phyloP scores from a whole-genome alignment of 2,329 filamentous ascomycete genomes.

The Hypoxylon rubiginosum region DNA sequence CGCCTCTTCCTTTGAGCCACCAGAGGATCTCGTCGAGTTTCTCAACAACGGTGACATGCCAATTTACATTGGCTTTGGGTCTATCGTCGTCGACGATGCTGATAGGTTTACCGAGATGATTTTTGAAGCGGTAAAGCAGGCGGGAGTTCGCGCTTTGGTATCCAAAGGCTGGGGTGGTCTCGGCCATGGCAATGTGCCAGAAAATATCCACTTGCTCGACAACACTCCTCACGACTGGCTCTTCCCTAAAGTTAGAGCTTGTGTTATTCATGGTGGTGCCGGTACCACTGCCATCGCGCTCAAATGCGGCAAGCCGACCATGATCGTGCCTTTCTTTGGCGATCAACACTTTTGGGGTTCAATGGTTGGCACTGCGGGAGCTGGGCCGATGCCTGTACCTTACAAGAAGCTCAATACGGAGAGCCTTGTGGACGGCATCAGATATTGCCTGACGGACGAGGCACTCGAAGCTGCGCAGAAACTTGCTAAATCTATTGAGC shows the following conservation, averaged over 20 bases:
- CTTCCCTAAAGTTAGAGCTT: conserved; percentile 74
- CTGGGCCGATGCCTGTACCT: conserved; percentile 75
- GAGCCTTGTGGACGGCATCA: conserved; percentile 77
- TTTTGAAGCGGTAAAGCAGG: conserved; percentile 74
- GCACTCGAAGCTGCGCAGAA: conserved; percentile 68
- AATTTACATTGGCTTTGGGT: conserved; percentile 82
- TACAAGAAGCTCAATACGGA: conserved; percentile 76
- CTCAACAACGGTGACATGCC: conserved; percentile 69
- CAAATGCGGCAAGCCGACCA: conserved; percentile 78
- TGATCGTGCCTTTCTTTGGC: conserved; percentile 84
- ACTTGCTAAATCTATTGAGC: conserved; percentile 72
- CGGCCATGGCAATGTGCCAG: conserved; percentile 70
- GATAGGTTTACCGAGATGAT: conserved; percentile 78
- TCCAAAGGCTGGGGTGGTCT: conserved; percentile 83
- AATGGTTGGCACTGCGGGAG: conserved; percentile 74
- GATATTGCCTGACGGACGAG: conserved; percentile 73
- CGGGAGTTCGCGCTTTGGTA: conserved; percentile 78
- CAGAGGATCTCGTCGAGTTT: conserved; percentile 67
- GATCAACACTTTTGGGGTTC: conserved; percentile 84
- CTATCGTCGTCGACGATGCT: conserved; percentile 80
- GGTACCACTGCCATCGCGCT: conserved; percentile 82
- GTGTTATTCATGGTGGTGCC: conserved; percentile 82
- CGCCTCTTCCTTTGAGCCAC: conserved; percentile 72
- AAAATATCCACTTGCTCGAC: conserved; percentile 78
- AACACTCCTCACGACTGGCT: conserved; percentile 85